Evolutionary conservation across 805 yeast genomes (phyloP).

Genomic region (Starmerella powellii): DNA sequence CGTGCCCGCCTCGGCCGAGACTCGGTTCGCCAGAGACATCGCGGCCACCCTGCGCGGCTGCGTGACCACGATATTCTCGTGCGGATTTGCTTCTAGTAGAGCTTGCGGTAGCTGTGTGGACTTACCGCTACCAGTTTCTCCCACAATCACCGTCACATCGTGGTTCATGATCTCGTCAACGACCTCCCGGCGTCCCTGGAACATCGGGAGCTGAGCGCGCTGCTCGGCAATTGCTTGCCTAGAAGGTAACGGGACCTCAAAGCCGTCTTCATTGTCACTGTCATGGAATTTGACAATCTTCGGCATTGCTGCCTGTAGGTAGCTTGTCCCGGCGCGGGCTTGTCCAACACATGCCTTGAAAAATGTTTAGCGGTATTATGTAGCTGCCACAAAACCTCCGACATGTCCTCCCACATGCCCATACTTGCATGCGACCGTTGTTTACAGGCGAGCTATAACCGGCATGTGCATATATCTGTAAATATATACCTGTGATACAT

Average conservation of each 20-base stretch:
- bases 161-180: conserved; percentile 41
- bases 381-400: neutral
- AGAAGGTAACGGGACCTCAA: neutral
- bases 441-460: no score
- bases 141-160: conserved; percentile 70
- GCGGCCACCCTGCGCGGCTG: conserved; percentile 99
- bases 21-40: conserved; percentile 82
- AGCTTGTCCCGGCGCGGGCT: no score
- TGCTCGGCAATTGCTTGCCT: conserved; percentile 6
- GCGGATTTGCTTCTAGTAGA: conserved; percentile 36
- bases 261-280: conserved; percentile 11
- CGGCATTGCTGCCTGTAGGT: conserved; percentile 10
- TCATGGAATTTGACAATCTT: conserved; percentile 16
- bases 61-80: conserved; percentile 69
- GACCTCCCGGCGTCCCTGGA: conserved; percentile 53
- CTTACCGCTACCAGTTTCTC: conserved; percentile 97
- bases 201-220: conserved; percentile 49
- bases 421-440: neutral
- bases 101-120: conserved; percentile 95
- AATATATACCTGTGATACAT: no score
- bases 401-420: neutral
- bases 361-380: neutral
- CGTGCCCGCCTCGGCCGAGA: conserved; percentile 76
- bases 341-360: neutral
- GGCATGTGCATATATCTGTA: neutral